Evolutionary conservation across 768 basidiomycete species (phyloP), one percentile per base, ranked within the genome.

Genomic region (Calocybe gangraenosa): DNA sequence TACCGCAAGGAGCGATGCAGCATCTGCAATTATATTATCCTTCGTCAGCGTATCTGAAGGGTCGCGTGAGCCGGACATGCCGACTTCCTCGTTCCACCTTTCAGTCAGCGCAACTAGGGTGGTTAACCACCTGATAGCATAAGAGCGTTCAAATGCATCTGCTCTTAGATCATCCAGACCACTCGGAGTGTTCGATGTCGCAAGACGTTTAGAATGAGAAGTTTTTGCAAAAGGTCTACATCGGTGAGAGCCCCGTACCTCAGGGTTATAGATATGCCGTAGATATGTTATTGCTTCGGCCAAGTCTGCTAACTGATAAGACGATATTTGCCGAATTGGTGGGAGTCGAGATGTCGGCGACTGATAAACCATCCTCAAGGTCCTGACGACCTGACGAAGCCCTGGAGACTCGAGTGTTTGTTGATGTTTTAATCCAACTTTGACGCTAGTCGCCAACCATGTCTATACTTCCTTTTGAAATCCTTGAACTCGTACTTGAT

Each of bases 71-170:
- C 8, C 22, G 32, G 33, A 14, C 3, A 44, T 38, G 0, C 23
- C 18, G 10, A 47, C 40, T 3, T 40, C 21, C 3, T 21, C 50
- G 28, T 47, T 32, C 33, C 46, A 38, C 4, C 44, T 44, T 14
- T 56, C 61, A 3, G 53, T 50, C 42, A 68, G 67, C 4, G 70
- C 62, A 21, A 92, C 65, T 39, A 92, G 71, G 2, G 75, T 67
- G 3, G 79, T 86, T 11, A 92, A 70, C 91, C 91, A 94, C 47
- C 74, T 76, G 2, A 89, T 73, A 0, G 82, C 73, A 42, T 82
- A 81, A 0, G 75, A 60, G 7, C 83, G 75, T 62, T 93, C 91
- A 59, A 85, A 92, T 1, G 67, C 44, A 57, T 92, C 88, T 0
- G 64, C 61, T 36, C 75, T 71, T 18, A 79, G 52, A 10, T 58